Evolutionary conservation across 2,329 filamentous ascomycete genomes (phyloP), one percentile per base, ranked within the genome.

Genomic region (Catunica adiposa): DNA sequence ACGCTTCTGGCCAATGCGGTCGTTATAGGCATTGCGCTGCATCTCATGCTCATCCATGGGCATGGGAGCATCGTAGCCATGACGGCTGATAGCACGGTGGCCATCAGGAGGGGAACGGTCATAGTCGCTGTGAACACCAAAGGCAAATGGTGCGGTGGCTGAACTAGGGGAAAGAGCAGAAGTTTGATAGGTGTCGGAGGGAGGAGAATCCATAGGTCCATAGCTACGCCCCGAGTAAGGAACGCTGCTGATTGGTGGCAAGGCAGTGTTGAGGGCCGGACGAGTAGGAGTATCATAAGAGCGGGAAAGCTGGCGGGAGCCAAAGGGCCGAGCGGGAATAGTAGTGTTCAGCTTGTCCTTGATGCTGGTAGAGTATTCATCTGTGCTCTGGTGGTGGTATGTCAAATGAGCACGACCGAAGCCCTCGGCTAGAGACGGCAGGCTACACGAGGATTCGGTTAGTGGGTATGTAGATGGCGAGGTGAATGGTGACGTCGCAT

Each of bases 1-100:
- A 50, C 77, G 71, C 66, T 80, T 80, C 58, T 73, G 72, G 5
- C 76, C 74, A 7, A 74, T 61, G 60, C 71, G 64, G 78, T 76
- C 74, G 62, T 68, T 69, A n/a, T 76, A 73, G 17, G 71, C 69
- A 17, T 61, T 61, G 1, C 61, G 62, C 37, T 62, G 62, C 53
- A 65, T 68, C 1, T 73, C 72, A 56, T 71, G 73, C 59, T 68
- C 71, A 7, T 70, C 69, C 47, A 72, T 70, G 8, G 66, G 70
- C 47, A 72, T 70, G 8, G 67, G 70, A 71, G 72, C 1, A 69
- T 71, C 14, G 68, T 69, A 56, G 76, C 76, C 76, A 0, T 68
- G 66, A n/a, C 40, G 54, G 3, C 50, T 50, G 2, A 55, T 56
- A n/a, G 54, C 55, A 56, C 75, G 78, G 58, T 78, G 70, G 38